Percentiles rank a stretch among this genome's conserved stretches.
These are phyloP conservation scores for Penicillium cinerascens DNA, from an alignment of 495 filamentous ascomycete genomes.

Conservation along the genomic window DNA sequence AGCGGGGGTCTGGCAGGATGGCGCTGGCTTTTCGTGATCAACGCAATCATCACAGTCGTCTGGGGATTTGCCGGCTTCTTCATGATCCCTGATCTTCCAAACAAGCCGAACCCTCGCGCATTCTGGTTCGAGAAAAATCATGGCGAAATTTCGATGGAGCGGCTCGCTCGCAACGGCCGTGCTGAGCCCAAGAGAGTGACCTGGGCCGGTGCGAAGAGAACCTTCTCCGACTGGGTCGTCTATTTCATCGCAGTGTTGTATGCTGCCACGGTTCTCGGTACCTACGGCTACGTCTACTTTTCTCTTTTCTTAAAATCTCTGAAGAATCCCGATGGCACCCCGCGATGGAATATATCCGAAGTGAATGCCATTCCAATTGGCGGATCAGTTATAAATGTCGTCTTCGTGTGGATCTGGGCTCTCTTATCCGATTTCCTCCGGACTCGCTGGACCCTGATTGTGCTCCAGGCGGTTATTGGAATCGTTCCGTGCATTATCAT, in stretches of 20 bases:
- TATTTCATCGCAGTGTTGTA: constrained; percentile 30
- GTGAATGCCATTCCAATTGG: constrained; percentile 33
- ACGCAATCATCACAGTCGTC: constrained; percentile 45
- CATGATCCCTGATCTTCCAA: constrained; percentile 52
- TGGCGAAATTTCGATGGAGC: constrained; percentile 26
- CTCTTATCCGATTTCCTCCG: constrained; percentile 26
- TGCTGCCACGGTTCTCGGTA: constrained; percentile 29
- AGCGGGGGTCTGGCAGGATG: constrained; percentile 57
- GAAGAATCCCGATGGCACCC: constrained; percentile 23
- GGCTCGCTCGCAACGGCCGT: constrained; percentile 28
- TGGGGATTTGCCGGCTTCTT: constrained; percentile 58
- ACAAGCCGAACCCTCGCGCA: constrained; percentile 28
- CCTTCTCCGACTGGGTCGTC: constrained; percentile 30
- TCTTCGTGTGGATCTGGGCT: constrained; percentile 35
- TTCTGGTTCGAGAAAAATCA: constrained; percentile 32
- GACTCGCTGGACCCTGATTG: constrained; percentile 28
- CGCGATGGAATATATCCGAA: constrained; percentile 22
- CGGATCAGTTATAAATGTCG: constrained; percentile 32
- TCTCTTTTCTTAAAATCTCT: constrained; percentile 29
- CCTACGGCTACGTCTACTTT: constrained; percentile 33
- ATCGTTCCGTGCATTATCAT: constrained; percentile 33
- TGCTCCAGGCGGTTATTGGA: constrained; percentile 24
- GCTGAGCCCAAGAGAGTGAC: constrained; percentile 31
- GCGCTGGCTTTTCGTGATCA: constrained; percentile 64
- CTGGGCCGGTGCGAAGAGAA: constrained; percentile 26